Percentiles rank a stretch among this genome's conserved stretches.
Conservation (phyloP, 768 basidiomycete species). For the Phanerochaete carnosa region DNA sequence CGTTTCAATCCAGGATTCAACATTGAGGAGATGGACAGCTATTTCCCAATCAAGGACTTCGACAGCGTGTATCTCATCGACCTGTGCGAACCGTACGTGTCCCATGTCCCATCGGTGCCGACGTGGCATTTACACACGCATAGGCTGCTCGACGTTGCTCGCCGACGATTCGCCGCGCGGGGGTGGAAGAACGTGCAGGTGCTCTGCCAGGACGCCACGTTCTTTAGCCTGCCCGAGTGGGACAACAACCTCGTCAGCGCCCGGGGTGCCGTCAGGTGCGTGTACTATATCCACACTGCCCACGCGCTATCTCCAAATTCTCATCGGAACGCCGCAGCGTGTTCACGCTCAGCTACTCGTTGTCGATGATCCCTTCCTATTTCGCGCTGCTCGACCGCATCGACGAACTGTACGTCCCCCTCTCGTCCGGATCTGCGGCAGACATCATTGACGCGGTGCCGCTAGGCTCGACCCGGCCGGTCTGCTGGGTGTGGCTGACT, state of each 20-base stretch:
- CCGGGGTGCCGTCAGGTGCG: conserved; percentile 45
- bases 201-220: conserved; percentile 68
- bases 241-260: conserved; percentile 39
- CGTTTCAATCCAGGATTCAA: conserved; percentile 47
- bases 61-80: conserved; percentile 72
- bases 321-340: conserved; percentile 22
- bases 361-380: conserved; percentile 46
- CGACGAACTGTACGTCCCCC: conserved; percentile 41
- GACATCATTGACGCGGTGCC: neutral
- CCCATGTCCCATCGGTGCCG: neutral
- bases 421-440: neutral
- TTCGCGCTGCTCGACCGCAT: conserved; percentile 7
- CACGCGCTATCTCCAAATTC: neutral
- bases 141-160: conserved; percentile 59
- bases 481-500: conserved; percentile 67
- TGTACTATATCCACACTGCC: neutral
- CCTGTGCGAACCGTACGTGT: conserved; percentile 44
- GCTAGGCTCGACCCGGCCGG: conserved; percentile 33
- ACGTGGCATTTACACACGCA: neutral
- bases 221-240: conserved; percentile 64
- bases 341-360: conserved; percentile 53
- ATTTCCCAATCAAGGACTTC: conserved; percentile 53
- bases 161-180: conserved; percentile 57
- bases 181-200: conserved; percentile 77
- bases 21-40: conserved; percentile 69